Base-by-base conservation (phyloP, 164 flowering plant species). In the Stephania cephalantha region DNA sequence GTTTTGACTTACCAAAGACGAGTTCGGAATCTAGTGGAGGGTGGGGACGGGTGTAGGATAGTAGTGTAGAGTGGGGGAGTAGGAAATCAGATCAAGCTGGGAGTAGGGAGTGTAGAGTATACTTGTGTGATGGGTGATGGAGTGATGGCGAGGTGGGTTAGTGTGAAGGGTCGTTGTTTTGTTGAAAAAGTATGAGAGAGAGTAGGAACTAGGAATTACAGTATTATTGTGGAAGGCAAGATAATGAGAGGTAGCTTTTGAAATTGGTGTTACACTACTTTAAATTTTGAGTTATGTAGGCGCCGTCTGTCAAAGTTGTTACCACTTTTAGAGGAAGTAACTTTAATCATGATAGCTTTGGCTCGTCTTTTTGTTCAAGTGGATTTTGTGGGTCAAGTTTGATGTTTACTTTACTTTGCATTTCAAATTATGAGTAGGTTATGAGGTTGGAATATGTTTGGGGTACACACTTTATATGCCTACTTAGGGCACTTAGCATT, bases 161-260 rank as follows among this genome's bases (percentile, higher is more conserved):
- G 71, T 67, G 44, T 67, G 44, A 31, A 31, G 2, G 31, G 74
- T 71, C 29, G n/a, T 77, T 72, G 71, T 77, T 74, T 77, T 77
- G 67, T 65, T 72, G 35, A 46, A 71, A 18, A 6, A 67, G 45
- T 35, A 67, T 73, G 44, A 68, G 25, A 68, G 29, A 11, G 50
- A 17, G 63, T 30, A 5, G 6, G 45, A 13, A 35, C n/a, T 11
- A 17, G 42, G 72, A 44, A 64, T 71, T 58, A 25, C 25, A 25
- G 25, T 25, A 66, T 71, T 76, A 64, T 50, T 13, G 10, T 9
- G 6, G 64, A 15, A 18, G 20, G 6, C n/a, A 15, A 18, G 20
- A 22, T 58, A 3, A 15, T 58, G 42, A 35, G 42, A 35, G 42
- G 2, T 58, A n/a, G 64, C 15, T 58, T 55, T 58, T 58, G 64